A percentile compares a stretch with the other conserved stretches of the same genome.
Conservation (phyloP, 805 yeast genomes). For the Lipomyces kockii region DNA sequence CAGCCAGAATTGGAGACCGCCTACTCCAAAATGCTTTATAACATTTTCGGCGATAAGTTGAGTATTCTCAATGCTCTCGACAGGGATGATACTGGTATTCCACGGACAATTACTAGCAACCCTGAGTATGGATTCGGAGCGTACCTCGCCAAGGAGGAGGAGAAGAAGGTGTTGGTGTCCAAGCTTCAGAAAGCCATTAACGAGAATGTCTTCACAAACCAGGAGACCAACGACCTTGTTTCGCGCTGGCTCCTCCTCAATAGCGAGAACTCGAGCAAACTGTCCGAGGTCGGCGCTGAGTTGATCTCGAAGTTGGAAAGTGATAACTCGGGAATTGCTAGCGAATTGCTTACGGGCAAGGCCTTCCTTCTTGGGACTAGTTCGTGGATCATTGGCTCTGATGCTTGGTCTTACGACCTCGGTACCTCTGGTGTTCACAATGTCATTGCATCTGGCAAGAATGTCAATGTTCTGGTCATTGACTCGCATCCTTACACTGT, state of each 20-base stretch:
- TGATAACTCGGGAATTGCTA: conserved; percentile 49
- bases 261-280: conserved; percentile 25
- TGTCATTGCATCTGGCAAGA: conserved; percentile 72
- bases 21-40: conserved; percentile 73
- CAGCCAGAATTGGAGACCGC: conserved; percentile 64
- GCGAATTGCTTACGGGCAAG: conserved; percentile 54
- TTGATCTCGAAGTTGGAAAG: conserved; percentile 44
- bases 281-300: conserved; percentile 46
- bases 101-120: conserved; percentile 46
- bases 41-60: conserved; percentile 62
- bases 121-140: conserved; percentile 92
- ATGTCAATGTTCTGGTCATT: conserved; percentile 81
- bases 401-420: conserved; percentile 91
- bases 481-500: conserved; percentile 79
- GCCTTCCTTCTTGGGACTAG: conserved; percentile 56
- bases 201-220: conserved; percentile 48
- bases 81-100: conserved; percentile 49
- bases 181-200: conserved; percentile 52
- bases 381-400: conserved; percentile 90
- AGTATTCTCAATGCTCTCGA: conserved; percentile 64
- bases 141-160: conserved; percentile 62
- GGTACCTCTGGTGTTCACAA: conserved; percentile 92
- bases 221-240: conserved; percentile 58
- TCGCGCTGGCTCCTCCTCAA: conserved; percentile 69
- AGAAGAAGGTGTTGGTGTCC: conserved; percentile 52